phyloP scores from a whole-genome alignment of 2,329 filamentous ascomycete genomes.

The Didymella keratinophila region DNA sequence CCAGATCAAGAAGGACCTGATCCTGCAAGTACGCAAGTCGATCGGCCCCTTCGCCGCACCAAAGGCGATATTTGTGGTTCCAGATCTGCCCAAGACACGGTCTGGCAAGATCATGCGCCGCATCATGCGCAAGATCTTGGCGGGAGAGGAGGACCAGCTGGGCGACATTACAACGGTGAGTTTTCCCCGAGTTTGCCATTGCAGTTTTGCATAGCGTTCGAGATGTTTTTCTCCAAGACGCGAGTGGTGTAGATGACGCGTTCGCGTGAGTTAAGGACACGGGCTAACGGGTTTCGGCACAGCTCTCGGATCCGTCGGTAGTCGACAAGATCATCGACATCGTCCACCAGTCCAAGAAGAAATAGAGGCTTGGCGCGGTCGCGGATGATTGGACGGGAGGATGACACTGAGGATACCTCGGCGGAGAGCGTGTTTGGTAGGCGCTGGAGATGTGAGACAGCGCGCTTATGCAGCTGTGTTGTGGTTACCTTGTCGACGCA shows the following conservation, averaged over 20 bases:
- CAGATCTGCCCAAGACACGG: slow-evolving; percentile 95
- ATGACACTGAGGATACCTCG: slow-evolving; percentile 1
- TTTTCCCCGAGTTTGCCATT: slow-evolving; percentile 29
- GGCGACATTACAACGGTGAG: slow-evolving; percentile 91
- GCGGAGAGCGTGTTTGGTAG: slow-evolving; percentile 1
- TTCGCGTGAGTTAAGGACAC: slow-evolving; percentile 22
- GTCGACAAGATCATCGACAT: slow-evolving; percentile 88
- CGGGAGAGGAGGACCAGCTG: slow-evolving; percentile 95
- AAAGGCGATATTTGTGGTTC: slow-evolving; percentile 89
- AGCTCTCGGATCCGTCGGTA: slow-evolving; percentile 89
- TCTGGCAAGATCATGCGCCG: slow-evolving; percentile 99
- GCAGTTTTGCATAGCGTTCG: neutral
- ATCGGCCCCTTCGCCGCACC: slow-evolving; percentile 97
- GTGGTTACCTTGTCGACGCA: slow-evolving; percentile 13
- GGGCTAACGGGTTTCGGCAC: slow-evolving; percentile 37
- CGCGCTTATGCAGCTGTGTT: slow-evolving; percentile 2
- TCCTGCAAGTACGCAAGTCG: slow-evolving; percentile 93
- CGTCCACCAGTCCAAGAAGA: slow-evolving; percentile 70
- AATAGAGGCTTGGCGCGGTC: slow-evolving; percentile 39
- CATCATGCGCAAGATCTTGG: slow-evolving; percentile 95
- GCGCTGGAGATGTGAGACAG: slow-evolving; percentile 12
- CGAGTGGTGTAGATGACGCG: slow-evolving; percentile 36
- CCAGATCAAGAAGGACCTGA: slow-evolving; percentile 88
- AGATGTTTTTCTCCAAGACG: slow-evolving; percentile 17
- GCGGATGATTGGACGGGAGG: slow-evolving; percentile 11